phyloP scores from a whole-genome alignment of 345 rosid genomes.

The Populus pruinosa region DNA sequence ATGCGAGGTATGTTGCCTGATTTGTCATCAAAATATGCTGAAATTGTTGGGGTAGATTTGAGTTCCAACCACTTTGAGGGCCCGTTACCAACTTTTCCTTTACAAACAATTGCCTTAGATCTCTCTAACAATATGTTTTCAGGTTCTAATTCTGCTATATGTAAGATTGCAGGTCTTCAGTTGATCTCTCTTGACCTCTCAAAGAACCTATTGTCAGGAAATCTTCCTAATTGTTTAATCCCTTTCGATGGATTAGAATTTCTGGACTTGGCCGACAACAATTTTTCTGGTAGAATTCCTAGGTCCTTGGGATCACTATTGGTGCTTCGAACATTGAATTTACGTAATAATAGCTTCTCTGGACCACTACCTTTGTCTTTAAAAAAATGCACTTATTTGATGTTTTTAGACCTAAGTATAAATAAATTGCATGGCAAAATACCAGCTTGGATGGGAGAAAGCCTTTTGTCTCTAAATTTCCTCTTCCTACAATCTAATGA shows the following conservation, averaged over 20 bases:
- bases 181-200: conserved; percentile 13
- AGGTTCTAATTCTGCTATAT: conserved; percentile 13
- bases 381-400: neutral
- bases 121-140: conserved; percentile 22
- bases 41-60: conserved; percentile 6
- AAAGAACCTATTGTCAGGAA: conserved; percentile 8
- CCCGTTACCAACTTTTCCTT: conserved; percentile 13
- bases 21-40: neutral
- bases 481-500: neutral
- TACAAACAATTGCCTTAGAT: neutral
- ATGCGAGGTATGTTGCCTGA: conserved; percentile 26
- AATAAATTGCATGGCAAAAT: neutral
- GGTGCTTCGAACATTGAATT: conserved; percentile 6
- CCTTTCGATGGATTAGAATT: neutral
- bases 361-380: neutral
- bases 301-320: conserved; percentile 1
- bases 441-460: neutral
- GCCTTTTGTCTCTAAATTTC: neutral
- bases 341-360: conserved; percentile 5
- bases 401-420: conserved; percentile 1
- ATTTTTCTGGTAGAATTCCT: conserved; percentile 21
- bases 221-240: conserved; percentile 1
- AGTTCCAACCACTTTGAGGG: conserved; percentile 23
- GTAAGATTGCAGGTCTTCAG: neutral
- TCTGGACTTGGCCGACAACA: conserved; percentile 19